Evolutionary conservation across 768 basidiomycete genomes (phyloP).

Genomic region (Chlorophyllum brunneum): DNA sequence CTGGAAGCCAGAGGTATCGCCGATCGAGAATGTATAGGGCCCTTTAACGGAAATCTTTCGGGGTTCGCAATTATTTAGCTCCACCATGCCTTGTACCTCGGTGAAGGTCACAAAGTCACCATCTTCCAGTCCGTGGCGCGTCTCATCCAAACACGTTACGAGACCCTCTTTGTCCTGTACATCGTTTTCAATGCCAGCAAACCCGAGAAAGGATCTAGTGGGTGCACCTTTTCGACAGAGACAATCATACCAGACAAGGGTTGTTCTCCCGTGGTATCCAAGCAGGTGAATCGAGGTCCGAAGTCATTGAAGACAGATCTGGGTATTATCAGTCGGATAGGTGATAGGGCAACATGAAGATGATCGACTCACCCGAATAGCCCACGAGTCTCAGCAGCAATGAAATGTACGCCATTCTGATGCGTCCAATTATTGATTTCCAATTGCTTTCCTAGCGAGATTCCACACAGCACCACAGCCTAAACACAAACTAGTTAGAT

Average conservation of each 20-base stretch:
- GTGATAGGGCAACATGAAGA: neutral
- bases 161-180: conserved; percentile 79
- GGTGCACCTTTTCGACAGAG: conserved; percentile 75
- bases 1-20: conserved; percentile 77
- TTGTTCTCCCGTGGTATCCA: conserved; percentile 97
- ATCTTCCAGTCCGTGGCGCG: conserved; percentile 97
- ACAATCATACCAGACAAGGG: conserved; percentile 94
- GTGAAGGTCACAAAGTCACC: conserved; percentile 96
- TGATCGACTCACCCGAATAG: conserved; percentile 75
- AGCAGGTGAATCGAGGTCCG: conserved; percentile 89
- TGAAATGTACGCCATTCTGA: conserved; percentile 83
- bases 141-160: conserved; percentile 95
- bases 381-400: conserved; percentile 87
- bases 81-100: conserved; percentile 93
- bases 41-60: conserved; percentile 92
- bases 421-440: conserved; percentile 98
- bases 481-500: conserved; percentile 24
- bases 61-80: conserved; percentile 87
- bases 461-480: conserved; percentile 89
- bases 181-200: neutral
- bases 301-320: conserved; percentile 97
- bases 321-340: neutral
- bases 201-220: neutral
- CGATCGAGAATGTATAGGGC: conserved; percentile 96
- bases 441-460: conserved; percentile 73